Evolutionary conservation across 2,329 filamentous ascomycete species (phyloP).

Genomic region (Lanzia echinophila): DNA sequence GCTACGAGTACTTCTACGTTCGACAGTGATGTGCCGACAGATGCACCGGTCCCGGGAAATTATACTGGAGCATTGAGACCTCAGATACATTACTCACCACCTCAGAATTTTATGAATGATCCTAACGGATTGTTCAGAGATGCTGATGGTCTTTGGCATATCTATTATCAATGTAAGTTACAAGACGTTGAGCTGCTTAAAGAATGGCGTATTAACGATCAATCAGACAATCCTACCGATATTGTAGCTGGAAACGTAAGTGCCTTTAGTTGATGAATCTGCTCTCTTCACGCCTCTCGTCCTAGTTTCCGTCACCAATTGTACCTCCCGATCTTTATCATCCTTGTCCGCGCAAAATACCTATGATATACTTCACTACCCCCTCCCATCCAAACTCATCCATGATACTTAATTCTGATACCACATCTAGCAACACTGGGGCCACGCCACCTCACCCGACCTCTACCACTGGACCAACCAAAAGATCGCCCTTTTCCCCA

Average conservation of each 20-base stretch:
- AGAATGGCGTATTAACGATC: neutral
- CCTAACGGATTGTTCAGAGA: constrained; percentile 59
- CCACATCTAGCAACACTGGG: constrained; percentile 67
- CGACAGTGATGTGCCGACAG: constrained; percentile 19
- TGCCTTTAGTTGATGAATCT: too few relatives aligned
- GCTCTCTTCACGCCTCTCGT: too few relatives aligned
- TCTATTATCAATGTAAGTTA: constrained; percentile 55
- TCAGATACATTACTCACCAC: constrained; percentile 50
- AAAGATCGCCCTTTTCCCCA: constrained; percentile 51
- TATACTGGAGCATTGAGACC: constrained; percentile 32
- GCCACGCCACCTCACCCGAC: constrained; percentile 56
- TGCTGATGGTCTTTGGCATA: constrained; percentile 49
- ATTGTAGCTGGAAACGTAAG: constrained; percentile 47
- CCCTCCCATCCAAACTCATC: too few relatives aligned
- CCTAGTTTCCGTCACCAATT: too few relatives aligned
- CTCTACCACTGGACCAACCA: constrained; percentile 60
- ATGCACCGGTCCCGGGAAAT: constrained; percentile 19
- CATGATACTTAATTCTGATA: too few relatives aligned
- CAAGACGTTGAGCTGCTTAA: neutral
- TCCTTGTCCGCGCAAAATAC: too few relatives aligned
- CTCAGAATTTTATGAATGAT: constrained; percentile 51
- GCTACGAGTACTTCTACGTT: constrained; percentile 15
- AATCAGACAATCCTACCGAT: constrained; percentile 41
- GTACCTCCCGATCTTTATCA: too few relatives aligned
- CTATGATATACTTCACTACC: too few relatives aligned